Conservation (phyloP, 148 eudicot genomes). For the Gaultheria prostrata region DNA sequence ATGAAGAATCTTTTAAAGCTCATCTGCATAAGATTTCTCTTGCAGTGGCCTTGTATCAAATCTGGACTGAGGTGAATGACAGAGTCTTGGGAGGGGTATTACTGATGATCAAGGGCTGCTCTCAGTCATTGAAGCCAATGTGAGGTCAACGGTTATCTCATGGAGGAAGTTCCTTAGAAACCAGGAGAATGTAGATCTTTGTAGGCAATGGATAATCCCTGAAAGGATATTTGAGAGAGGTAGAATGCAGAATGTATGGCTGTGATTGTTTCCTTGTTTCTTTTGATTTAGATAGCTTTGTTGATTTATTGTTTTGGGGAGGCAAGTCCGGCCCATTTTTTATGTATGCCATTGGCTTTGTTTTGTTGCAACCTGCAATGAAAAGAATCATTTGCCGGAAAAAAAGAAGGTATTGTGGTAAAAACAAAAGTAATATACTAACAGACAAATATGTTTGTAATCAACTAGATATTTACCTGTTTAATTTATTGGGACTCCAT, state of each 20-base stretch:
- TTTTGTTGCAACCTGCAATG: background rate
- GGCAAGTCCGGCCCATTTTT: background rate
- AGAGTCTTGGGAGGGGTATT: background rate
- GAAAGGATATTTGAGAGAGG: background rate
- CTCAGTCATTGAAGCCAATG: background rate
- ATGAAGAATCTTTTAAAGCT: background rate
- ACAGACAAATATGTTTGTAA: background rate
- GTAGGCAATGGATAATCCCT: background rate
- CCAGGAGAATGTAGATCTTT: background rate
- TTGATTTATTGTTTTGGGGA: background rate
- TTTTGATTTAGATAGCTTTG: background rate
- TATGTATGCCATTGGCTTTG: background rate
- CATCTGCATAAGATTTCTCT: background rate
- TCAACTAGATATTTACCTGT: slow-evolving; percentile 17
- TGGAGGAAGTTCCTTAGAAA: background rate
- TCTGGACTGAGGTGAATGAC: background rate
- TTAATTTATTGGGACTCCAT: slow-evolving; percentile 2
- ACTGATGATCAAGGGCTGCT: background rate
- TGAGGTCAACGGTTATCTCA: background rate
- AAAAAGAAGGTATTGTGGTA: background rate
- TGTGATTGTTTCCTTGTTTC: background rate
- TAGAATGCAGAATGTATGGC: background rate
- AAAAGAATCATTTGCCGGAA: background rate
- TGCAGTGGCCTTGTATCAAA: background rate
- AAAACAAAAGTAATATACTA: background rate